Evolutionary conservation across 345 rosid species (phyloP), one percentile per base, ranked within the genome.

Genomic region (Nephelium lappaceum): DNA sequence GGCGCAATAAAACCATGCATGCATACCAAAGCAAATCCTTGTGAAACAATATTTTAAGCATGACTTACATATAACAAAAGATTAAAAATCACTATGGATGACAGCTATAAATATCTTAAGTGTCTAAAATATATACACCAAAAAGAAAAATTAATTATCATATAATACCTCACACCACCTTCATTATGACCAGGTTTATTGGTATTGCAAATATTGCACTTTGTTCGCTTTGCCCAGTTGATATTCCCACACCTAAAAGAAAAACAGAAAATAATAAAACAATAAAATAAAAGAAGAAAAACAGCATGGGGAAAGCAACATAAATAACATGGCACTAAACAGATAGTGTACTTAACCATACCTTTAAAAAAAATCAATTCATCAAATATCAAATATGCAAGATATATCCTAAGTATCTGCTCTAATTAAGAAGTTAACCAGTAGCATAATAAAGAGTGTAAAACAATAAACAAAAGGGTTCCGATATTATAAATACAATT

Each of bases 191-290:
- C 99, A 71, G 98, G 99, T 86, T 93, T 94, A 71, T 92, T 96
- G 45, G 99, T 96, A 87, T 96, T 96, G 87, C 98, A 94, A 80
- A 96, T 90, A 81, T 96, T 94, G 88, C 99, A 94, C 79, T 96
- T 94, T 38, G 82, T 71, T 72, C 98, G 97, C 87, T 96, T 96
- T 77, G 98, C 99, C 99, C 99, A 96, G 83, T 92, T 96, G 75
- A 93, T 93, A 80, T 96, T 94, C 83, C 90, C 99, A 83, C 99
- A 96, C 98, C 98, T 96, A 90, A 67, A 71, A 81, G 23, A 53
- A 9, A 6, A 45, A 19, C 14, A 74, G n/a, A 23, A 23, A 53
- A 71, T 18, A 53, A 45, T 51, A 65, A 53, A 25, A n/a, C 55
- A 63, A 43, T 31, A 31, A 53, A 23, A 71, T 12, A 73, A 47